Evolutionary conservation across 306 rosid genomes (phyloP).

Genomic region (Acacia melanoxylon): DNA sequence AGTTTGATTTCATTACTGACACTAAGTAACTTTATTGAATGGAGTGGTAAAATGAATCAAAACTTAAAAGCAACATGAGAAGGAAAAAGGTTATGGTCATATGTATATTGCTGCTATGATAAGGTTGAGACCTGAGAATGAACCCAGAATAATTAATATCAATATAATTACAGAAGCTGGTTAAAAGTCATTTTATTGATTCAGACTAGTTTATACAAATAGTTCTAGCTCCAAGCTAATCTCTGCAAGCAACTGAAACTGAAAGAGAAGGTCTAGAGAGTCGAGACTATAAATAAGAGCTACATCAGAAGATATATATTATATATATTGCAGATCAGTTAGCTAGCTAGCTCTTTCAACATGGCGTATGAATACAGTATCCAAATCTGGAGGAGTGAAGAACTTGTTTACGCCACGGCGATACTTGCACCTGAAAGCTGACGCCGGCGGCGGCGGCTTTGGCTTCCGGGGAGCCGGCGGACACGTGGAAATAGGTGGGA

Average conservation of each 20-base stretch:
- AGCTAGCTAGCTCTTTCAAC: slow-evolving; percentile 57
- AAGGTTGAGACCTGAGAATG: not conserved
- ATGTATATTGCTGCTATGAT: not conserved
- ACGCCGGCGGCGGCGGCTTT: slow-evolving; percentile 52
- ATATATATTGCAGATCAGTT: slow-evolving; percentile 15
- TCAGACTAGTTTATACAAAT: slow-evolving; percentile 32
- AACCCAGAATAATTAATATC: no score
- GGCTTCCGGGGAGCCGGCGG: slow-evolving; percentile 82
- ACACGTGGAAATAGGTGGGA: slow-evolving; percentile 54
- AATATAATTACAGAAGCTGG: not conserved
- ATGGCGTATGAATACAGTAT: slow-evolving; percentile 62
- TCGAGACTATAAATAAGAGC: not conserved
- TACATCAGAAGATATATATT: not conserved
- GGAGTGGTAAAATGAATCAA: not conserved
- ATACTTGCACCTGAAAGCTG: slow-evolving; percentile 58
- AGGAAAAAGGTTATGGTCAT: not conserved
- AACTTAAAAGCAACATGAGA: not conserved
- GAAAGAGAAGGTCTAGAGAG: slow-evolving; percentile 7
- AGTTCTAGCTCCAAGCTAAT: slow-evolving; percentile 24
- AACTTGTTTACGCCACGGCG: slow-evolving; percentile 48
- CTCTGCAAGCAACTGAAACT: slow-evolving; percentile 14
- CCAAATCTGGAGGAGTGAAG: slow-evolving; percentile 74
- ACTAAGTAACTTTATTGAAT: not conserved
- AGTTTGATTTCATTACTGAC: not conserved
- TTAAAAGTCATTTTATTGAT: slow-evolving; percentile 13